These are phyloP conservation scores for Hypoxylon sp. DNA, from an alignment of 2,329 filamentous ascomycete genomes.

Conservation along the genomic window DNA sequence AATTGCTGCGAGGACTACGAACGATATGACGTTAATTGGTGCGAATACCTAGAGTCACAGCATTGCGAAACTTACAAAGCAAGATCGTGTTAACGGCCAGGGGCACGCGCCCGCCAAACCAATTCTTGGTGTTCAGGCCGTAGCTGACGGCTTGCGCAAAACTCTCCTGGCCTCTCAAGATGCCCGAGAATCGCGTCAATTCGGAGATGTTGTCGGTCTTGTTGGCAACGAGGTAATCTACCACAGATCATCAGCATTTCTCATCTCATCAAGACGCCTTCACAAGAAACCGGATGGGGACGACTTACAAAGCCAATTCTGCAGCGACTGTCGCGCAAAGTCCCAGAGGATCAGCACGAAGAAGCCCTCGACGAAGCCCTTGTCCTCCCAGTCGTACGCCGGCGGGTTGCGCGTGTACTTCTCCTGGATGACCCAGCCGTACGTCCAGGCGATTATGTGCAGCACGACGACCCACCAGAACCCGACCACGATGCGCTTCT, in stretches of 20 bases:
- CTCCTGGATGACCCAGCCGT: constrained; percentile 68
- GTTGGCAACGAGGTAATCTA: constrained; percentile 66
- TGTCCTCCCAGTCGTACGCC: constrained; percentile 75
- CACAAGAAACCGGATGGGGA: too few species aligned
- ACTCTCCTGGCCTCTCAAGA: constrained; percentile 60
- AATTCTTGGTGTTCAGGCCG: constrained; percentile 58
- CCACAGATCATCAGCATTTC: constrained; percentile 15
- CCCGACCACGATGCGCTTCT: constrained; percentile 61
- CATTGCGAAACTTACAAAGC: constrained; percentile 52
- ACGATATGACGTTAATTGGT: constrained; percentile 5
- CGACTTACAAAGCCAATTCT: constrained; percentile 65
- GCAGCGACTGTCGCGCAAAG: constrained; percentile 66
- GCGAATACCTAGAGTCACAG: neutral
- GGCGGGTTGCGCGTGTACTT: constrained; percentile 66
- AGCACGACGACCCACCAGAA: constrained; percentile 63
- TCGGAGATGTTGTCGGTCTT: constrained; percentile 71
- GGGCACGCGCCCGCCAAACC: constrained; percentile 58
- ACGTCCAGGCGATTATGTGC: constrained; percentile 66
- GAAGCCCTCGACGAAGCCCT: constrained; percentile 77
- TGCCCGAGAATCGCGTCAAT: constrained; percentile 59
- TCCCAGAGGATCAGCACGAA: constrained; percentile 76
- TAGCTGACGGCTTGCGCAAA: constrained; percentile 59
- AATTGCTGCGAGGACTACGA: constrained; percentile 49
- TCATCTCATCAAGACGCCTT: neutral
- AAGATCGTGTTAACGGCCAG: constrained; percentile 59